Percentiles rank a stretch among this genome's conserved stretches.
These are phyloP conservation scores for Rhinocladiella mackenziei DNA, from an alignment of 2,329 filamentous ascomycete species.

Conservation along the genomic window DNA sequence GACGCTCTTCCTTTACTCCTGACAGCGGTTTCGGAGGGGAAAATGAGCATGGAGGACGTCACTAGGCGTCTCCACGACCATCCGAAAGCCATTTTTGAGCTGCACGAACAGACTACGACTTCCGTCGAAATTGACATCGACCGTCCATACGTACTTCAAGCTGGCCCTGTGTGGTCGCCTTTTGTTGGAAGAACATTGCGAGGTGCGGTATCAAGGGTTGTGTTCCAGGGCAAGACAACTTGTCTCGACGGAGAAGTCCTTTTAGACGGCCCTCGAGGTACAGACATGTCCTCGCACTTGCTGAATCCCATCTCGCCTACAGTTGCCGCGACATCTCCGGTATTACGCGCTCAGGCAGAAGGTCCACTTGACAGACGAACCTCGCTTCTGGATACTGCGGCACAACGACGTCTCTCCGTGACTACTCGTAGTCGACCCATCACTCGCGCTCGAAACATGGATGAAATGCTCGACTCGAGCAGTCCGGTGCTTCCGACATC, in stretches of 20 bases:
- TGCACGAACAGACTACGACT: conserved; percentile 72
- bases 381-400: conserved; percentile 15
- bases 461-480: conserved; percentile 25
- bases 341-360: conserved; percentile 38
- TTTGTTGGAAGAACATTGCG: conserved; percentile 66
- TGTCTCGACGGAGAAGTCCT: conserved; percentile 68
- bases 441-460: conserved; percentile 21
- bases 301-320: conserved; percentile 52
- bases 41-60: conserved; percentile 69
- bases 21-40: conserved; percentile 70
- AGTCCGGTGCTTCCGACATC: conserved; percentile 29
- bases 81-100: conserved; percentile 74
- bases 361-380: conserved; percentile 35
- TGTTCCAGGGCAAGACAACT: conserved; percentile 68
- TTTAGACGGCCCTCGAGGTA: conserved; percentile 56
- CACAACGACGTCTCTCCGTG: conserved; percentile 26
- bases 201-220: conserved; percentile 69
- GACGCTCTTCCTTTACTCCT: conserved; percentile 71
- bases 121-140: conserved; percentile 73
- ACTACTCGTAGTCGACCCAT: conserved; percentile 24
- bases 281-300: conserved; percentile 70
- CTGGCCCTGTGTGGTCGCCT: conserved; percentile 61
- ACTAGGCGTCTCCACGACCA: conserved; percentile 69
- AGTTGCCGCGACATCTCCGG: conserved; percentile 44
- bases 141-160: conserved; percentile 60